These are phyloP conservation scores for Penicillium sumatraense DNA, from an alignment of 2,329 filamentous ascomycete species.

Conservation along the genomic window DNA sequence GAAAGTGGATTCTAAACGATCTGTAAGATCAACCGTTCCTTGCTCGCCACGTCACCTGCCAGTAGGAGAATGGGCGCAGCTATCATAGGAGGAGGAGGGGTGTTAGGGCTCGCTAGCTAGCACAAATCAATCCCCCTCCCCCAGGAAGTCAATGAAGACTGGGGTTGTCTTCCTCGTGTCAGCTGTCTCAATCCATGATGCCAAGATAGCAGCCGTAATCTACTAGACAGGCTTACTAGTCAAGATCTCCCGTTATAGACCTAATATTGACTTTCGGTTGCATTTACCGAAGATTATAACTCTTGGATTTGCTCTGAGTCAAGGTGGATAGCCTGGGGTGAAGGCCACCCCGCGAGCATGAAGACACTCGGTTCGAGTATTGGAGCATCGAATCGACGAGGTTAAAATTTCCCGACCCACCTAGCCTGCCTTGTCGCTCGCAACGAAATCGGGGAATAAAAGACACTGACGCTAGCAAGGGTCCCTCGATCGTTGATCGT, in stretches of 20 bases:
- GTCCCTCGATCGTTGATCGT: not conserved
- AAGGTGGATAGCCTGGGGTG: not conserved
- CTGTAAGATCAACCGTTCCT: slow-evolving; percentile 10
- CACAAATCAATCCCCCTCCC: no score
- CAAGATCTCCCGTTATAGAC: not conserved
- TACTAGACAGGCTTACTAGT: not conserved
- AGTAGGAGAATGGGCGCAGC: not conserved
- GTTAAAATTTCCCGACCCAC: not conserved
- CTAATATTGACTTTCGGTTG: not conserved
- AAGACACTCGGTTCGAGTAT: no score
- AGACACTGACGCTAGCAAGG: not conserved
- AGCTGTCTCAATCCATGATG: not conserved
- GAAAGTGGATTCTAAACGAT: slow-evolving; percentile 2
- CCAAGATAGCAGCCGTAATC: not conserved
- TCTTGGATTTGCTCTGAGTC: not conserved
- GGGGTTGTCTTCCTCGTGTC: not conserved
- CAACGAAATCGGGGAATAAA: not conserved
- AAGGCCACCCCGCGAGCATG: not conserved
- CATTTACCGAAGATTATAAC: not conserved
- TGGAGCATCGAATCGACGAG: not conserved
- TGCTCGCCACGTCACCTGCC: slow-evolving; percentile 1
- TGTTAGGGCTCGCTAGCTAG: not conserved
- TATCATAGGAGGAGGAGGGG: not conserved
- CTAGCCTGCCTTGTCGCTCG: no score
- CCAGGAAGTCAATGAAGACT: no score